These are phyloP conservation scores for Neurospora sp. DNA, from an alignment of 495 filamentous ascomycete genomes.

Conservation along the genomic window DNA sequence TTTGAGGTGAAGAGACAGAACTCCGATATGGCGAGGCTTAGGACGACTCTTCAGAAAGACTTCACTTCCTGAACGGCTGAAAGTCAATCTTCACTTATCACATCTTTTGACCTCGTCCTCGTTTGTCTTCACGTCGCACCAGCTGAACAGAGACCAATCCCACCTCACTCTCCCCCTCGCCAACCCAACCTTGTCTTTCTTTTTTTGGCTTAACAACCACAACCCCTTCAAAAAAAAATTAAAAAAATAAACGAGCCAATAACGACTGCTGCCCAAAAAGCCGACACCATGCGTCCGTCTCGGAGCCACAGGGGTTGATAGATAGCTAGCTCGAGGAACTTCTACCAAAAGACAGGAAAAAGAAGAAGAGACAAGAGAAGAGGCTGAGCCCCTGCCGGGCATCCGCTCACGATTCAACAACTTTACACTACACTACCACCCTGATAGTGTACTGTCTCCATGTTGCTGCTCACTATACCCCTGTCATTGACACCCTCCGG, in stretches of 20 bases:
- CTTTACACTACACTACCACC: not conserved
- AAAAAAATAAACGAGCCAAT: not conserved
- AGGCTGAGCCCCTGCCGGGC: not conserved
- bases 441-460: not conserved
- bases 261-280: not conserved
- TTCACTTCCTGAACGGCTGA: not conserved
- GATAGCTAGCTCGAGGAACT: not conserved
- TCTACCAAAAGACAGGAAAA: not conserved
- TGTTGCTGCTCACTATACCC: not conserved
- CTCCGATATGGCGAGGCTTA: too few species aligned
- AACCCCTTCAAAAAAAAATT: not conserved
- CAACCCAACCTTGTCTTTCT: not conserved
- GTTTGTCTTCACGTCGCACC: not conserved
- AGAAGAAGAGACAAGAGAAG: not conserved
- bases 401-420: not conserved
- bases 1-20: not conserved
- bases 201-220: not conserved
- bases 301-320: not conserved
- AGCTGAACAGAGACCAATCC: not conserved
- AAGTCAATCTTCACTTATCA: not conserved
- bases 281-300: not conserved
- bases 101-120: not conserved
- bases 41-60: not conserved
- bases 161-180: not conserved
- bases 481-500: not conserved